Evolutionary conservation across 2,329 filamentous ascomycete genomes (phyloP).

Genomic region (Cladosporium sp.): DNA sequence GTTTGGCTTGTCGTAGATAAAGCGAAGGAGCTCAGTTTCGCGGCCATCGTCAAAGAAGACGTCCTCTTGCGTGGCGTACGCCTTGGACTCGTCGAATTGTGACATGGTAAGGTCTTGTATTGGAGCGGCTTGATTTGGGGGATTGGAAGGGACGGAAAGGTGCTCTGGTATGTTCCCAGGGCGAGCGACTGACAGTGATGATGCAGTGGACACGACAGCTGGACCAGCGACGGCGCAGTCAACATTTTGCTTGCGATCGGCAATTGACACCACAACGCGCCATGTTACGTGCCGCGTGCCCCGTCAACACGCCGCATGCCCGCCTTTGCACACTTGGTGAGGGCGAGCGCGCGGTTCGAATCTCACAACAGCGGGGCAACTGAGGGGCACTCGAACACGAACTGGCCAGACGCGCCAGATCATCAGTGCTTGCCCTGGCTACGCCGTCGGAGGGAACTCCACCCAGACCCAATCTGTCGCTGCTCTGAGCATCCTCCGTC

Average conservation of each 20-base stretch:
- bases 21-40: constrained; percentile 71
- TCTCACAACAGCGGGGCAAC: constrained; percentile 7
- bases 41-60: constrained; percentile 65
- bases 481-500: neutral
- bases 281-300: constrained; percentile 1
- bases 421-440: neutral
- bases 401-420: neutral
- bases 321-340: neutral
- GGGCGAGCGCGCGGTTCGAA: neutral
- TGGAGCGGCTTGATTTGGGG: neutral
- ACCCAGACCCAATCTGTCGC: neutral
- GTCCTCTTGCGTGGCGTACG: constrained; percentile 50
- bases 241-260: constrained; percentile 16
- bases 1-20: constrained; percentile 62
- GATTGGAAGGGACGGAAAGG: neutral
- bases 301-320: constrained; percentile 1
- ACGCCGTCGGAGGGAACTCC: constrained; percentile 7
- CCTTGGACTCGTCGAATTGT: constrained; percentile 45
- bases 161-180: neutral
- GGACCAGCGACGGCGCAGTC: neutral
- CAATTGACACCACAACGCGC: constrained; percentile 12
- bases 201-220: neutral
- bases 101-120: constrained; percentile 24
- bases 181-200: neutral
- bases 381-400: constrained; percentile 4